A percentile compares a stretch with the other conserved stretches of the same genome.
Evolutionary conservation across 306 rosid species (phyloP).

Genomic region (Lablab purpureus): DNA sequence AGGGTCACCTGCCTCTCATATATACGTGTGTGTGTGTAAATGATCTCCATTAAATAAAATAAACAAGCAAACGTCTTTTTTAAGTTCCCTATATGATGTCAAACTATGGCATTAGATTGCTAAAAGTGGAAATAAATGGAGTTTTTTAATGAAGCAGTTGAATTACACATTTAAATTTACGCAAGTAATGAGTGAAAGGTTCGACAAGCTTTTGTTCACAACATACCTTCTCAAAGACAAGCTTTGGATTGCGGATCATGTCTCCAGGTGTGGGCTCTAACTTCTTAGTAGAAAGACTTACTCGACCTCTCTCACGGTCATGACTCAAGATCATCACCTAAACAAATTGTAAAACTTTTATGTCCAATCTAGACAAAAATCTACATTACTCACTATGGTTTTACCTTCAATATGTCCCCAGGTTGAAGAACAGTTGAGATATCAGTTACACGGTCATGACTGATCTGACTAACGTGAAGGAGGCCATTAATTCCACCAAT

Average conservation of each 20-base stretch:
- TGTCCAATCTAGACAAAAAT: constrained; percentile 24
- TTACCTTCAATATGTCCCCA: constrained; percentile 91
- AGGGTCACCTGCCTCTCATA: background rate
- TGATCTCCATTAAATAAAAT: background rate
- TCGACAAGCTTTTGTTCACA: constrained; percentile 39
- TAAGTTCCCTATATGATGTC: constrained; percentile 27
- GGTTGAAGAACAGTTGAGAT: constrained; percentile 93
- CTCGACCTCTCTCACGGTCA: constrained; percentile 94
- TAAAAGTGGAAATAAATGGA: constrained; percentile 30
- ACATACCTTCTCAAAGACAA: constrained; percentile 93
- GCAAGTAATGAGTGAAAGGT: constrained; percentile 8
- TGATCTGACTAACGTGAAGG: constrained; percentile 98
- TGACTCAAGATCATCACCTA: constrained; percentile 97
- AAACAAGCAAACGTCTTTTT: background rate
- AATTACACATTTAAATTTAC: constrained; percentile 18
- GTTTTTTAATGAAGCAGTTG: background rate
- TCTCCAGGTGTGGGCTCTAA: constrained; percentile 97
- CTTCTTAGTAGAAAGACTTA: constrained; percentile 96
- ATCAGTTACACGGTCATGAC: constrained; percentile 92
- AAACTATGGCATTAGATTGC: constrained; percentile 8
- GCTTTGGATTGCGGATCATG: constrained; percentile 94
- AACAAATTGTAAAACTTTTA: constrained; percentile 34
- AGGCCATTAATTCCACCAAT: constrained; percentile 98
- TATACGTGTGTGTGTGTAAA: too few species aligned
- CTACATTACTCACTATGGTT: constrained; percentile 12